phyloP scores from a whole-genome alignment of 2,329 filamentous ascomycete species.

The Aotearoamyces nothofagi region DNA sequence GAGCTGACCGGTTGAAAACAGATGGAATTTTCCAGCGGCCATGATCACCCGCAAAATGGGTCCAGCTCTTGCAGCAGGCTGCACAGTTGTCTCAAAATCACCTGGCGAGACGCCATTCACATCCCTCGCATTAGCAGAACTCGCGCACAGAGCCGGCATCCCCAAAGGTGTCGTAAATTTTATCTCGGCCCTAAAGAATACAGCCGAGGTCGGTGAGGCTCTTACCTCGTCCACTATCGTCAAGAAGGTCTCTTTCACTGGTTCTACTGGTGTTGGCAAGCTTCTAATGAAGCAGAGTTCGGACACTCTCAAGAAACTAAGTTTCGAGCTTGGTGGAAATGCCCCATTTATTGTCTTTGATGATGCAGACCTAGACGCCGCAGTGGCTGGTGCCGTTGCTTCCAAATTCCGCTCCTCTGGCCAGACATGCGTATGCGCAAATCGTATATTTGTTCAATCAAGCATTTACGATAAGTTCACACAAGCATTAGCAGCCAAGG shows the following conservation, averaged over 20 bases:
- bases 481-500: slow-evolving; percentile 52
- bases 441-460: slow-evolving; percentile 66
- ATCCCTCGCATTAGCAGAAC: slow-evolving; percentile 71
- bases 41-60: slow-evolving; percentile 61
- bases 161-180: slow-evolving; percentile 86
- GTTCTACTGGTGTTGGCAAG: slow-evolving; percentile 54
- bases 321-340: slow-evolving; percentile 87
- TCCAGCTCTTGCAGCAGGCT: slow-evolving; percentile 79
- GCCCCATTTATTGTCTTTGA: slow-evolving; percentile 96
- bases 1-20: no score
- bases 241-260: slow-evolving; percentile 89
- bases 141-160: slow-evolving; percentile 75
- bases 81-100: slow-evolving; percentile 84
- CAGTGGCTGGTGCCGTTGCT: slow-evolving; percentile 67
- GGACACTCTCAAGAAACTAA: slow-evolving; percentile 64
- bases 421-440: slow-evolving; percentile 89
- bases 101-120: slow-evolving; percentile 89
- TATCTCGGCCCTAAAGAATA: slow-evolving; percentile 67
- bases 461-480: slow-evolving; percentile 67
- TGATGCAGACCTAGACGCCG: slow-evolving; percentile 75
- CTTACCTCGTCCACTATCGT: slow-evolving; percentile 65
- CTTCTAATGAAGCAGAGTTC: slow-evolving; percentile 82
- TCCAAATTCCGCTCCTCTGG: slow-evolving; percentile 91
- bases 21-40: slow-evolving; percentile 73
- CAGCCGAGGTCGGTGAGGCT: slow-evolving; percentile 58